phyloP scores from a whole-genome alignment of 2,329 filamentous ascomycete species.

The Macrophomina tecta region DNA sequence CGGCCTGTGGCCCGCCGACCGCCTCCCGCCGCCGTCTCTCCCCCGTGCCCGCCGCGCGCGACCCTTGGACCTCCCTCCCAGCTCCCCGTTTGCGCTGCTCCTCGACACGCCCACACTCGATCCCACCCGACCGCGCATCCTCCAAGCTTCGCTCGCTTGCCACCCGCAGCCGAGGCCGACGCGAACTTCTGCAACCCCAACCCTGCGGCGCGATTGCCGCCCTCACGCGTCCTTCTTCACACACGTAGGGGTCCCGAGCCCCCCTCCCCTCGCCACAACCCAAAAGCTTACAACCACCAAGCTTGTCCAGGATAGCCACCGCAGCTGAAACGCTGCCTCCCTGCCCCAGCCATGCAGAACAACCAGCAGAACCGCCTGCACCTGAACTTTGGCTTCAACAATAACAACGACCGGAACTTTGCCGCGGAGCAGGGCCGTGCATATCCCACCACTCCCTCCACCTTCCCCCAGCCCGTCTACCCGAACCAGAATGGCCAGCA shows the following conservation, averaged over 20 bases:
- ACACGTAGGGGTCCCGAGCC: constrained; percentile 25
- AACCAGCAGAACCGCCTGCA: constrained; percentile 53
- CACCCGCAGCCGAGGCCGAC: neutral
- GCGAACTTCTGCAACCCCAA: neutral
- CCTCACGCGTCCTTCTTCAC: constrained; percentile 13
- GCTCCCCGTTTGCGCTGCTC: constrained; percentile 20
- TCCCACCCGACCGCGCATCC: neutral
- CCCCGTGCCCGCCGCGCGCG: constrained; percentile 15
- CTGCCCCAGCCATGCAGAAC: constrained; percentile 33
- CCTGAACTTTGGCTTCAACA: constrained; percentile 58
- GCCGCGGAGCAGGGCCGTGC: constrained; percentile 52
- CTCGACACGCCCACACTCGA: neutral
- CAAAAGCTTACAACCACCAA: constrained; percentile 21
- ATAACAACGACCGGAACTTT: constrained; percentile 49
- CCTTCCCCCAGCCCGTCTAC: constrained; percentile 90
- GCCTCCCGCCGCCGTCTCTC: constrained; percentile 17
- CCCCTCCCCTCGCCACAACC: constrained; percentile 21
- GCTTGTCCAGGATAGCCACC: constrained; percentile 18
- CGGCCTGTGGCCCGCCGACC: constrained; percentile 19
- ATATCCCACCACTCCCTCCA: constrained; percentile 80
- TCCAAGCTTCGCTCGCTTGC: neutral
- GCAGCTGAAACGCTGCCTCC: constrained; percentile 21
- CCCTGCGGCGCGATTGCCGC: constrained; percentile 17
- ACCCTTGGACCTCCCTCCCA: constrained; percentile 12
- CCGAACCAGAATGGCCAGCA: constrained; percentile 65